Base-by-base conservation (phyloP, 805 yeast genomes). In the Schwanniomyces sp. region DNA sequence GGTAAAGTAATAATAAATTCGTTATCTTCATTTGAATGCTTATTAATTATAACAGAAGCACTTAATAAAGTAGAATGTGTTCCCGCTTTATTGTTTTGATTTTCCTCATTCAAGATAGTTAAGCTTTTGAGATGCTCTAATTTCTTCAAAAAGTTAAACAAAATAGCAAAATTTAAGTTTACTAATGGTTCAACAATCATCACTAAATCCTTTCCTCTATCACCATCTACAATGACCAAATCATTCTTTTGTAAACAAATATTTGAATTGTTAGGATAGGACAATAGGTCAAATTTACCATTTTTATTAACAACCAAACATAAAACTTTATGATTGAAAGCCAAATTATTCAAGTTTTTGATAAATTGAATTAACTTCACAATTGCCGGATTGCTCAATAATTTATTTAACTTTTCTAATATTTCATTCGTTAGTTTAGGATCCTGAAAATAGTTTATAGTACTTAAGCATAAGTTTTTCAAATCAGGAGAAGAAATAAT, bases 201-300 rank as follows among this genome's bases (percentile, higher is more conserved):
- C 8, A 84, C 92, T 52, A 88, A 64, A 63, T 88, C 95, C 57
- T 85, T 85, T 26, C 95, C 95, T 51, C 94, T 74, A 62, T 88
- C 95, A 46, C 94, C 95, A 66, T 88, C 94, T 47, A 86, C 85
- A 16, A 87, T 82, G 8, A 86, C 87, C 58, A 87, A 73, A 64
- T 88, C 94, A 47, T 80, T 74, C 40, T 79, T 73, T 51, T 74
- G 76, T 50, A 87, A 69, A 43, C 66, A 66, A 43, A 87, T 69
- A 56, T 85, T 86, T 11, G 90, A 79, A 55, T 79, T 80, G 49
- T 78, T 76, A 3, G 90, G 87, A 29, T 82, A 79, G 2, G 89
- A 82, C 36, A 86, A 72, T 27, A 87, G 75, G 62, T 88, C 95
- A 55, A 85, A 71, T 61, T 84, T 82, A 16, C 88, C 87, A 48